Evolutionary conservation across 495 filamentous ascomycete genomes (phyloP).

Genomic region (Penicillium tannophilum): DNA sequence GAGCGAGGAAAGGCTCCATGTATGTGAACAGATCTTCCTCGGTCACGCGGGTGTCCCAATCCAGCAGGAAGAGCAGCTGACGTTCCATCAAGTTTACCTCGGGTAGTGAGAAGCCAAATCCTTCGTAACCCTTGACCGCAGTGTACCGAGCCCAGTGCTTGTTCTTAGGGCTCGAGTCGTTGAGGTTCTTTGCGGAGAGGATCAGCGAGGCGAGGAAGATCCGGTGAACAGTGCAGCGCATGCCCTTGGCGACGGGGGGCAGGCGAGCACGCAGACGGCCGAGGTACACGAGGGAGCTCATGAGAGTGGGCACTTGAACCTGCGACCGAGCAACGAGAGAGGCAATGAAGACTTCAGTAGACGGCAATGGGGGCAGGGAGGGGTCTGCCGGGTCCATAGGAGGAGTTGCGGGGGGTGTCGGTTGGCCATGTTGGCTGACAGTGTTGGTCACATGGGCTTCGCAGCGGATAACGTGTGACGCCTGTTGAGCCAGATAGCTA

Average conservation of each 20-base stretch:
- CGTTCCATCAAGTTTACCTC: conserved; percentile 99
- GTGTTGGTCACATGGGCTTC: conserved; percentile 56
- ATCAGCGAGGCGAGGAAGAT: conserved; percentile 83
- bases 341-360: conserved; percentile 86
- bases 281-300: conserved; percentile 95
- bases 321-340: conserved; percentile 89
- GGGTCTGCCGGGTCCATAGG: conserved; percentile 52
- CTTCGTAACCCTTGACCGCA: conserved; percentile 69
- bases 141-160: conserved; percentile 99
- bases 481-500: conserved; percentile 77
- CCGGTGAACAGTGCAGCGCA: conserved; percentile 93
- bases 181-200: conserved; percentile 77
- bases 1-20: conserved; percentile 84
- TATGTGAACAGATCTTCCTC: conserved; percentile 84
- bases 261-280: conserved; percentile 77
- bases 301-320: conserved; percentile 94
- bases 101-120: conserved; percentile 87
- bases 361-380: conserved; percentile 60
- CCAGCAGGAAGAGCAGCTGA: conserved; percentile 88
- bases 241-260: conserved; percentile 92
- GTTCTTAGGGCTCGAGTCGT: conserved; percentile 97
- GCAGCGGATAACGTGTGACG: conserved; percentile 87
- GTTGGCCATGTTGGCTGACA: conserved; percentile 61
- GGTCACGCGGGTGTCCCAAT: conserved; percentile 87
- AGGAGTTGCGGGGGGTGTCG: conserved; percentile 68